Base-by-base conservation (phyloP, 1,284 basidiomycete species). In the Bjerkandera adusta region DNA sequence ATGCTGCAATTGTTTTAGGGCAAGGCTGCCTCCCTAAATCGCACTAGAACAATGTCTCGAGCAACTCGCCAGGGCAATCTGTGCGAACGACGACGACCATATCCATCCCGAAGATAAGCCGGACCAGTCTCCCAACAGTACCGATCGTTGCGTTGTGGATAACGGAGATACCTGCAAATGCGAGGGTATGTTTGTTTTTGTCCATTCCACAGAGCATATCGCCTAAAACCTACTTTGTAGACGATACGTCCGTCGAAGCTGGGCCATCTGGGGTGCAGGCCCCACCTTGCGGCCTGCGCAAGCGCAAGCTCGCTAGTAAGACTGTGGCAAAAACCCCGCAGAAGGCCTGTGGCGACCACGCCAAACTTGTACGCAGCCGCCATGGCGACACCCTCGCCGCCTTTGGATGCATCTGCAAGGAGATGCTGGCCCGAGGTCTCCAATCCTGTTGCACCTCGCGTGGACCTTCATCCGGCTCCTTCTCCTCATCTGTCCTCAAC, bases 41-140 rank as follows among this genome's bases (percentile, higher is more conserved):
- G 29, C 20, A 29, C 25, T 6, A 65, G 63, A 63, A 43, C 24
- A 44, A 10, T 65, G 63, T 35, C 43, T 65, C 18, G 58, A 62
- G 20, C 43, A 61, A 32, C 54, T 63, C 5, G 63, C 63, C 7
- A 54, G 57, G 30, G 60, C 55, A 11, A 62, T 65, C 7, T 65
- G 63, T 41, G 62, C 59, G 11, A 56, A 61, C 27, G 61, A 65
- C 41, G 59, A 62, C 37, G 55, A 45, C 12, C 63, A 65, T 40
- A 43, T 62, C 7, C 63, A 65, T 29, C 12, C 30, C 2, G 10
- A 26, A 2, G 27, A 13, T 18, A 35, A 15, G 10, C 34, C n/a
- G n/a, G n/a, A n/a, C n/a, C n/a, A n/a, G n/a, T n/a, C n/a, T n/a
- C n/a, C n/a, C n/a, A n/a, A n/a, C n/a, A n/a, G n/a, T n/a, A n/a